phyloP scores from a whole-genome alignment of 1,284 basidiomycete genomes.

The Cutaneotrichosporon spelunceum region DNA sequence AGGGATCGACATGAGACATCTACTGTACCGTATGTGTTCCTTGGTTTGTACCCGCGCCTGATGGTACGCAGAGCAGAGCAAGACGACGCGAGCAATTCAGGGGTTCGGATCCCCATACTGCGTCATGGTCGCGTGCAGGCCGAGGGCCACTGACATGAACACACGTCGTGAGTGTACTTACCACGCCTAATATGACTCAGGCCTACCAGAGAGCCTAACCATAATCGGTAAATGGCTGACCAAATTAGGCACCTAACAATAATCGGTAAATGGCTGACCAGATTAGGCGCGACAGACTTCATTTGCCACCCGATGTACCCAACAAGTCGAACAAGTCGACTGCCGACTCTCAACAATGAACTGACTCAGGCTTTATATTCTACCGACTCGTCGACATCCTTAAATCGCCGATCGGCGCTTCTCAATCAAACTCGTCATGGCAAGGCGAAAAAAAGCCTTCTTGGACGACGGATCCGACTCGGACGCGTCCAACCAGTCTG shows the following conservation, averaged over 20 bases:
- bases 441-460: constrained; percentile 71
- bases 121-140: not conserved
- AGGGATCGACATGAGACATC: no score
- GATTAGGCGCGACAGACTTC: not conserved
- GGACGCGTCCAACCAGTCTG: constrained; percentile 55
- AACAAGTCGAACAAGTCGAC: not conserved
- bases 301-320: not conserved
- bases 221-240: no score
- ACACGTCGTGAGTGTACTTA: no score
- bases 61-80: not conserved
- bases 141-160: no score
- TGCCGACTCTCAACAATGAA: no score
- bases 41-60: not conserved
- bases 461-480: constrained; percentile 70
- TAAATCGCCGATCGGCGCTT: not conserved
- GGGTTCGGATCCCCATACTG: not conserved
- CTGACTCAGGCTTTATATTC: not conserved
- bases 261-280: no score
- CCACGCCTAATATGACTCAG: no score
- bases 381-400: not conserved
- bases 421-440: constrained; percentile 57
- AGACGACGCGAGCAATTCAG: not conserved
- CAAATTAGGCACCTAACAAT: no score
- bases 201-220: no score
- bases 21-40: no score